Evolutionary conservation across 768 basidiomycete species (phyloP).

Genomic region (Suillus spraguei): DNA sequence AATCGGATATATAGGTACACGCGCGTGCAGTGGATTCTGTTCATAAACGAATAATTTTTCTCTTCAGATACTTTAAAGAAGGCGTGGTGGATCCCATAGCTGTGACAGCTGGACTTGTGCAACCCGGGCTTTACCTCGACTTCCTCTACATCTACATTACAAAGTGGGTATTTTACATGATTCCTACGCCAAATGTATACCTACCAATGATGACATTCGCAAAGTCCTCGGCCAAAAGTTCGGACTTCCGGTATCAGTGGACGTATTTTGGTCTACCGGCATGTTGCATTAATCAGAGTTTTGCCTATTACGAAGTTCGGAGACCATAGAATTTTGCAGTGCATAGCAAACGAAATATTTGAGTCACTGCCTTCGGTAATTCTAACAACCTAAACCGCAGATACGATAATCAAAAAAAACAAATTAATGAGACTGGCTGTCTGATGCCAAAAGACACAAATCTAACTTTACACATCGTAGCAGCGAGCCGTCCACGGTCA

Average conservation of each 20-base stretch:
- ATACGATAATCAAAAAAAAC: too few relatives aligned
- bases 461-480: too few relatives aligned
- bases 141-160: slow-evolving; percentile 85
- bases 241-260: slow-evolving; percentile 82
- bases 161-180: slow-evolving; percentile 44
- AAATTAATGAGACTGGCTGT: too few relatives aligned
- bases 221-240: slow-evolving; percentile 95
- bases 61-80: slow-evolving; percentile 57
- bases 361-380: neutral
- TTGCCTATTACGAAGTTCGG: neutral
- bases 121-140: slow-evolving; percentile 94
- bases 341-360: neutral
- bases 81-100: slow-evolving; percentile 92
- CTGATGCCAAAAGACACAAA: too few relatives aligned
- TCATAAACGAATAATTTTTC: slow-evolving; percentile 4
- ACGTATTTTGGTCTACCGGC: slow-evolving; percentile 1
- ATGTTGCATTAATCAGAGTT: neutral
- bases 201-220: slow-evolving; percentile 30
- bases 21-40: neutral
- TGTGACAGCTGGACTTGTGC: slow-evolving; percentile 91
- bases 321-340: slow-evolving; percentile 4
- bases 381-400: too few relatives aligned
- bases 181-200: slow-evolving; percentile 9
- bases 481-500: too few relatives aligned
- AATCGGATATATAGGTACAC: slow-evolving; percentile 98